Percentiles rank a stretch among this genome's conserved stretches.
Evolutionary conservation across 108 stramenopile species (phyloP).

Genomic region (Nitzschia sp.): DNA sequence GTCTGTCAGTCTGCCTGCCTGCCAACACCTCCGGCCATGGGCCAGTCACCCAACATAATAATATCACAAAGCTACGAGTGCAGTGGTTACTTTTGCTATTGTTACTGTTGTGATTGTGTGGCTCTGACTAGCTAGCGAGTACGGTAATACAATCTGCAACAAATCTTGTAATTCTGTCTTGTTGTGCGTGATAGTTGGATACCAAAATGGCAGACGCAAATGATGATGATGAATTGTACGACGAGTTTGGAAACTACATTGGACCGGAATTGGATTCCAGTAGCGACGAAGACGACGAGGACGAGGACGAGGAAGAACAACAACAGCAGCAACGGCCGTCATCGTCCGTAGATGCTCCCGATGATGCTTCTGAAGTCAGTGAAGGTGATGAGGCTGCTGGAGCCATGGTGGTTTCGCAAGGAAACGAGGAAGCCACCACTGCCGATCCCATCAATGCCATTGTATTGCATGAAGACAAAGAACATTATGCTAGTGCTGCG

Average conservation of each 20-base stretch:
- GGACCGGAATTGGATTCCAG: constrained; percentile 93
- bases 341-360: constrained; percentile 19
- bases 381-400: constrained; percentile 43
- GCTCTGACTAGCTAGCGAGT: no score
- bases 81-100: no score
- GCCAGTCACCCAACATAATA: no score
- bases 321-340: constrained; percentile 9
- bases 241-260: constrained; percentile 99
- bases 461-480: constrained; percentile 98
- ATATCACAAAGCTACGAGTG: no score
- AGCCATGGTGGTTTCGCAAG: constrained; percentile 33
- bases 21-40: no score
- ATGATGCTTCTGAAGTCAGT: constrained; percentile 78
- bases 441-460: constrained; percentile 77
- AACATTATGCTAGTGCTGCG: constrained; percentile 96
- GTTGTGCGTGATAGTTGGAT: no score
- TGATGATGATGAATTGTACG: constrained; percentile 91
- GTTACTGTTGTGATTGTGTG: no score
- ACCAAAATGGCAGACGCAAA: constrained; percentile 9
- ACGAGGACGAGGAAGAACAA: constrained; percentile 47
- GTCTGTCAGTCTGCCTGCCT: no score
- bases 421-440: constrained; percentile 16
- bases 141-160: no score
- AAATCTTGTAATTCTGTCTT: no score
- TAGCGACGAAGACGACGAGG: constrained; percentile 59